phyloP scores from a whole-genome alignment of 1,284 basidiomycete genomes.

The Marasmius fiardii region DNA sequence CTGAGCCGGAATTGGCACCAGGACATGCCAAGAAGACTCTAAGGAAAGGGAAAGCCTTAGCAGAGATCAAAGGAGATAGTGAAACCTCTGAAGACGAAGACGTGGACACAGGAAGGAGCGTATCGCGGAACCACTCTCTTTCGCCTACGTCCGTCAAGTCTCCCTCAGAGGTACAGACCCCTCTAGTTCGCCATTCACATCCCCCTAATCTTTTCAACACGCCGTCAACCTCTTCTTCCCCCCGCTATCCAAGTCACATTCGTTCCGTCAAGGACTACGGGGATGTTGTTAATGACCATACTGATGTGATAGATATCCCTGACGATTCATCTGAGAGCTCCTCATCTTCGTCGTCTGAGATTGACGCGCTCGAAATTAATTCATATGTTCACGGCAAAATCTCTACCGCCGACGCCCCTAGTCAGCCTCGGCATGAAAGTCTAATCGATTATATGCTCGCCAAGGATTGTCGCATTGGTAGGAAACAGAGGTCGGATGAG shows the following conservation, averaged over 20 bases:
- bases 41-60: conserved; percentile 22
- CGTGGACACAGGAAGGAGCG: not conserved
- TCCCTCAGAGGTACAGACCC: conserved; percentile 4
- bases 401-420: conserved; percentile 12
- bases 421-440: conserved; percentile 29
- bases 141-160: no score
- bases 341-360: conserved; percentile 27
- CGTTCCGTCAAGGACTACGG: not conserved
- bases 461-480: conserved; percentile 31
- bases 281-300: not conserved
- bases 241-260: conserved; percentile 3
- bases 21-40: conserved; percentile 40
- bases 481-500: conserved; percentile 15
- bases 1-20: conserved; percentile 28
- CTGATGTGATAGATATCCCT: conserved; percentile 16
- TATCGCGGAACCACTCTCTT: not conserved
- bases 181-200: not conserved
- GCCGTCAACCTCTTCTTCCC: conserved; percentile 1
- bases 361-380: conserved; percentile 26
- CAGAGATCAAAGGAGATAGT: conserved; percentile 43
- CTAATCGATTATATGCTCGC: conserved; percentile 58
- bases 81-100: conserved; percentile 45
- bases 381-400: conserved; percentile 23
- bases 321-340: conserved; percentile 22
- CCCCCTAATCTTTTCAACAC: not conserved